Evolutionary conservation across 2,329 filamentous ascomycete genomes (phyloP).

Genomic region (Tolypocladium tundrense): DNA sequence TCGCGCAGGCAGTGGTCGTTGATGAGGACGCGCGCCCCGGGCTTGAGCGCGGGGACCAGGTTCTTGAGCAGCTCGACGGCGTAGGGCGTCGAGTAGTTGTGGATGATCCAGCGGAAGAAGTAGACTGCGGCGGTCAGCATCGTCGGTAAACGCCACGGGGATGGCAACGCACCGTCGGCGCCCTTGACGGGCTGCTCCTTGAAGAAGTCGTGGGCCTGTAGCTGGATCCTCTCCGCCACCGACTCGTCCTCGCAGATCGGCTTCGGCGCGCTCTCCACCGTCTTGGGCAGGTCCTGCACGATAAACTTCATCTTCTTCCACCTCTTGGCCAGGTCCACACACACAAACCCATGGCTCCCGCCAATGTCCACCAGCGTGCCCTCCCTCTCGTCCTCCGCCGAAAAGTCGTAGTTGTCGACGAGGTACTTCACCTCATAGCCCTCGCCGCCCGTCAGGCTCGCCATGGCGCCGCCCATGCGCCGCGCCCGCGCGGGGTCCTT

Average conservation of each 20-base stretch:
- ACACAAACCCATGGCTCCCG: conserved; percentile 48
- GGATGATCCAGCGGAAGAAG: conserved; percentile 49
- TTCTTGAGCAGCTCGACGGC: conserved; percentile 36
- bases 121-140: conserved; percentile 30
- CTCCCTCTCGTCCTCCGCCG: conserved; percentile 28
- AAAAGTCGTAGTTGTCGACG: conserved; percentile 43
- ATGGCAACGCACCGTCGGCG: conserved; percentile 34
- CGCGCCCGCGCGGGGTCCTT: conserved; percentile 35
- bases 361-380: conserved; percentile 49
- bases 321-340: conserved; percentile 39
- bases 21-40: conserved; percentile 37
- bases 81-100: conserved; percentile 49
- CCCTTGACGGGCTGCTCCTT: conserved; percentile 39
- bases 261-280: conserved; percentile 34
- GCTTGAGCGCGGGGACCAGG: conserved; percentile 44
- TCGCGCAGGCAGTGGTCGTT: conserved; percentile 34
- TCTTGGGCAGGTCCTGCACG: conserved; percentile 43
- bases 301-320: conserved; percentile 43
- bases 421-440: conserved; percentile 45
- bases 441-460: conserved; percentile 41
- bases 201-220: conserved; percentile 48
- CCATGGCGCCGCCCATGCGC: conserved; percentile 46
- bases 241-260: conserved; percentile 28
- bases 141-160: too few species aligned
- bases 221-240: conserved; percentile 27